phyloP scores from a whole-genome alignment of 2,329 filamentous ascomycete species.

The Cladosporium velox region DNA sequence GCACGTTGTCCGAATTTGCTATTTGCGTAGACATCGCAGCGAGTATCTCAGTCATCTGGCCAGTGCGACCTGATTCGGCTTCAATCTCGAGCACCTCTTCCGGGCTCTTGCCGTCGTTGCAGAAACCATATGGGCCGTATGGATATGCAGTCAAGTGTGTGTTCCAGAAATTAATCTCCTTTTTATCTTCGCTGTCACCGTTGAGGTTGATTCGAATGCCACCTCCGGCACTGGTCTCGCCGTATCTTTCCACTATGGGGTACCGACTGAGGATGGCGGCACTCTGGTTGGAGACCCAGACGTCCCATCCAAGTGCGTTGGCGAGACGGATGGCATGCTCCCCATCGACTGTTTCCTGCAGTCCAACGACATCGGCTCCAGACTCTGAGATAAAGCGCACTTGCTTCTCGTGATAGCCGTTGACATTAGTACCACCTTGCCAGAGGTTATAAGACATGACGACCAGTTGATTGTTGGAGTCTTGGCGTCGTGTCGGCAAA shows the following conservation, averaged over 20 bases:
- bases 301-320: slow-evolving; percentile 1
- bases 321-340: slow-evolving; percentile 9
- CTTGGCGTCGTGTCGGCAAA: neutral
- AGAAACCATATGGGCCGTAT: slow-evolving; percentile 15
- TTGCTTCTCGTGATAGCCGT: slow-evolving; percentile 17
- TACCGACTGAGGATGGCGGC: slow-evolving; percentile 12
- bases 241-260: slow-evolving; percentile 5
- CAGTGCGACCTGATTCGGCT: slow-evolving; percentile 1
- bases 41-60: slow-evolving; percentile 8
- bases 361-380: slow-evolving; percentile 10
- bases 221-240: neutral
- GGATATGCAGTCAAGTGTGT: slow-evolving; percentile 14
- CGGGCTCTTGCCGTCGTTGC: neutral
- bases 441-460: slow-evolving; percentile 19
- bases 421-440: slow-evolving; percentile 15
- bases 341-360: slow-evolving; percentile 15
- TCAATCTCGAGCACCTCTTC: slow-evolving; percentile 4
- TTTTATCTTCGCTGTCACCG: neutral
- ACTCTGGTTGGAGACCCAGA: slow-evolving; percentile 3
- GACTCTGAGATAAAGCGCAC: slow-evolving; percentile 11
- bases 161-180: slow-evolving; percentile 18
- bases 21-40: slow-evolving; percentile 11
- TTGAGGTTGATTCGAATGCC: slow-evolving; percentile 13
- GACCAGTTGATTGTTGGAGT: neutral
- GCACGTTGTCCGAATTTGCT: neutral